Evolutionary conservation across 1,284 basidiomycete genomes (phyloP), one percentile per base, ranked within the genome.

Genomic region (Leucoagaricus sp.): DNA sequence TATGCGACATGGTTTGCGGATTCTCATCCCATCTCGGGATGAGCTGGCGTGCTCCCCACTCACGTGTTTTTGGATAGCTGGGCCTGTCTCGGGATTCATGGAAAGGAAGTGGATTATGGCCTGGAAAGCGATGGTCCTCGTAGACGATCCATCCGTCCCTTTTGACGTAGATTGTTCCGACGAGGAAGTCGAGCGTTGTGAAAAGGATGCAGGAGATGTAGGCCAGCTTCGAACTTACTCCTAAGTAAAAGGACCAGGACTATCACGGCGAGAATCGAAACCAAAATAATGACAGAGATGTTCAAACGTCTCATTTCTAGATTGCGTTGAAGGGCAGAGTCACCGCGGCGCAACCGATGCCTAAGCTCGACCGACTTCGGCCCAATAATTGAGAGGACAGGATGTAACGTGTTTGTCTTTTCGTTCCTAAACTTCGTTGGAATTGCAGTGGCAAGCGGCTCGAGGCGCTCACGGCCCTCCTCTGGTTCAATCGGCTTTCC

Each of bases 401-500:
- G 42, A 5, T 42, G 4, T 3, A 31, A 17, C 8, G 29, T 8
- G 40, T 19, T 19, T 2, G 46, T 42, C 4, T 25, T 17, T 15
- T 25, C 13, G 33, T 44, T 28, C 7, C 25, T n/a, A 13, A 53
- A 38, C 5, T 45, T 45, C 10, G 61, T 53, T 13, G 66, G 64
- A 31, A 66, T 61, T n/a, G 66, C 63, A 9, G 57, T 64, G 25
- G 59, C 62, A 15, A 67, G 52, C 12, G 65, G 59, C 25, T 67
- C 58, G 4, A 68, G 52, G 13, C 65, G 56, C 44, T 67, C 65
- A 21, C 58, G 60, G 12, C 64, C 65, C 19, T 53, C 63, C 28
- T 17, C 34, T 5, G 64, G 65, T 13, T 42, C 36, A 10, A 67
- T 61, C 7, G 65, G 66, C 25, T 46, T 47, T 3, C 65, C 65